Base-by-base conservation (phyloP, 2,329 filamentous ascomycete species). In the Cytospora mali region DNA sequence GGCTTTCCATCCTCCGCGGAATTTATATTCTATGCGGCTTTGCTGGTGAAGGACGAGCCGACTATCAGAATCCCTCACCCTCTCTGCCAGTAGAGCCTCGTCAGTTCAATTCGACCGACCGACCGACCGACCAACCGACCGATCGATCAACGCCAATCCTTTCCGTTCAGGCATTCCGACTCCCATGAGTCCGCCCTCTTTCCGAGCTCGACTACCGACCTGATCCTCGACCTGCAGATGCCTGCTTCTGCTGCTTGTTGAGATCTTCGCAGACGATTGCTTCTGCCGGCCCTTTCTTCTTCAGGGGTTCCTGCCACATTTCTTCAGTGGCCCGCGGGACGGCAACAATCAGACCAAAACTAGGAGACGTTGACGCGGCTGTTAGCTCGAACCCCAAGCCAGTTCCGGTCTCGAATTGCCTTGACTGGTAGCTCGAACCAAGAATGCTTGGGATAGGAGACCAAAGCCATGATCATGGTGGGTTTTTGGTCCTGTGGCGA, bases 381-480 rank as follows among this genome's bases (percentile, higher is more conserved):
- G 25, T 6, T 52, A n/a, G 18, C 33, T 33, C 35, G 35, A 60
- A 33, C 16, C 57, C n/a, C 35, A 60, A 54, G 58, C 58, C 51
- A 49, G 14, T 25, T 11, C 35, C 58, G 50, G 53, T 10, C 21
- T 28, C 28, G 10, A 18, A 27, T 21, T 51, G 50, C 58, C 49
- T 21, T 42, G 50, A 35, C 35, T 31, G 31, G 66, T 66, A 42
- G 57, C 65, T 55, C 59, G 50, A 62, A 68, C 70, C 73, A 78
- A 79, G 71, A 75, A 81, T 81, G 79, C 76, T 76, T 72, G 75
- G 75, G 69, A 75, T 74, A 71, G 71, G 78, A 76, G 76, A 73
- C 70, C 73, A 73, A 71, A 71, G 73, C 66, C 72, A 72, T 71
- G 76, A 80, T 73, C 73, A 75, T 74, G 78, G 79, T 80, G 72